Base-by-base conservation (phyloP, 139 green algal species). In the Microglena sp. region DNA sequence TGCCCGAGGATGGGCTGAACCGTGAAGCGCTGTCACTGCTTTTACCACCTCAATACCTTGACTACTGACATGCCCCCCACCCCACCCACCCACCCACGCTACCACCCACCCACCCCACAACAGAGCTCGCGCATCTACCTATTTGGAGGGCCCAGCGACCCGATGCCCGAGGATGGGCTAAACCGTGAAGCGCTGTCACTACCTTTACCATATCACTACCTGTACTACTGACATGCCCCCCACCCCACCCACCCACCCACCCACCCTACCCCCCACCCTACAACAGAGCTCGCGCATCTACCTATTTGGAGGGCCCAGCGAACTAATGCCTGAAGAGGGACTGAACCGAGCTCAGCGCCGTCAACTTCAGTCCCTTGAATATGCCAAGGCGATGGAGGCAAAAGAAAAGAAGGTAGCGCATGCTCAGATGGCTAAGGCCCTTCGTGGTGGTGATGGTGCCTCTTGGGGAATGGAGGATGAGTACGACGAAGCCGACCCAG, bases 261-360 rank as follows among this genome's bases (percentile, higher is more conserved):
- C 26, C 55, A n/a, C n/a, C n/a, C n/a, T n/a, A n/a, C n/a, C n/a
- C n/a, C n/a, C 26, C 45, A 18, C 21, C 5, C 45, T 33, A 54
- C 71, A 86, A n/a, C 66, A 85, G 70, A 90, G 81, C 75, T 87
- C 62, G 35, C 83, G 92, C 4, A 40, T 92, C 30, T 95, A 90
- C 64, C 32, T 97, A 6, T 55, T 97, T 33, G 61, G 75, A 0
- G 92, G 92, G 6, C 87, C 92, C 4, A n/a, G n/a, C 6, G 88
- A 95, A 46, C 81, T 95, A 43, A 90, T 95, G 81, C 90, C 87
- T 0, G 79, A 87, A 34, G 89, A 97, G 71, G 86, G 83, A 0
- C 82, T 86, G 55, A 88, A 56, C 70, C 62, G 66, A 4, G 71
- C 87, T 53, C 66, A 81, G 64, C 60, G 65, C 32, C 54, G 60